Conservation (phyloP, 2,329 filamentous ascomycete species). For the Phyllosticta ampelicida region DNA sequence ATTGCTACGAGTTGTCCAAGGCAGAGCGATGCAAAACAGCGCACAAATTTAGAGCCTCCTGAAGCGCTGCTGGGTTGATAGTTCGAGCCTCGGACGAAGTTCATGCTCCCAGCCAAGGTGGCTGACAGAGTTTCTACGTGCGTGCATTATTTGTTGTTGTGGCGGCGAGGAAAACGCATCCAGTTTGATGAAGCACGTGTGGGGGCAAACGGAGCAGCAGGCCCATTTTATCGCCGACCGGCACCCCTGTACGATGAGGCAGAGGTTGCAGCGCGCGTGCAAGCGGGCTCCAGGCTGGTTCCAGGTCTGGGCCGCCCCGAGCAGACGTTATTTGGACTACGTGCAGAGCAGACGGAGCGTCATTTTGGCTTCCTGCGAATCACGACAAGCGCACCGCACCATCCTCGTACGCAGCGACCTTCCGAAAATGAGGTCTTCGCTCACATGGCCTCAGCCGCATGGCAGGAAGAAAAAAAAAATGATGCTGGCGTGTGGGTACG, state of each 20-base stretch:
- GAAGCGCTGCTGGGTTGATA: background rate
- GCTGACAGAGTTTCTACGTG: background rate
- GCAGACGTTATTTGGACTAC: slow-evolving; percentile 11
- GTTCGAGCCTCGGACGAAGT: background rate
- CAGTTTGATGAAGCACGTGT: background rate
- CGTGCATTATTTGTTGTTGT: background rate
- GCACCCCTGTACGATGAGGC: background rate
- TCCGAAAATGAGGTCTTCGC: slow-evolving; percentile 5
- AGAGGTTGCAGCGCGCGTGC: no score
- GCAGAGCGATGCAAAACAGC: background rate
- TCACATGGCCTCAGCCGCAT: slow-evolving; percentile 10
- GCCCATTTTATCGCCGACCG: background rate
- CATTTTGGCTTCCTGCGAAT: slow-evolving; percentile 5
- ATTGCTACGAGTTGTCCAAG: slow-evolving; percentile 4
- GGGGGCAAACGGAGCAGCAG: background rate
- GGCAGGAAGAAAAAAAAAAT: background rate
- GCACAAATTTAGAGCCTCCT: no score
- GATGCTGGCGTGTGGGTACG: background rate
- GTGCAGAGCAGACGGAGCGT: slow-evolving; percentile 8
- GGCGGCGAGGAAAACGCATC: background rate
- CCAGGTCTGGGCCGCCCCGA: slow-evolving; percentile 11
- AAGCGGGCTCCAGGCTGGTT: background rate
- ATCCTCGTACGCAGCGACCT: slow-evolving; percentile 9
- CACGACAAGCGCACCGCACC: background rate
- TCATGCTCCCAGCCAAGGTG: background rate